phyloP scores from a whole-genome alignment of 805 yeast genomes.

The Starmerella sp. region DNA sequence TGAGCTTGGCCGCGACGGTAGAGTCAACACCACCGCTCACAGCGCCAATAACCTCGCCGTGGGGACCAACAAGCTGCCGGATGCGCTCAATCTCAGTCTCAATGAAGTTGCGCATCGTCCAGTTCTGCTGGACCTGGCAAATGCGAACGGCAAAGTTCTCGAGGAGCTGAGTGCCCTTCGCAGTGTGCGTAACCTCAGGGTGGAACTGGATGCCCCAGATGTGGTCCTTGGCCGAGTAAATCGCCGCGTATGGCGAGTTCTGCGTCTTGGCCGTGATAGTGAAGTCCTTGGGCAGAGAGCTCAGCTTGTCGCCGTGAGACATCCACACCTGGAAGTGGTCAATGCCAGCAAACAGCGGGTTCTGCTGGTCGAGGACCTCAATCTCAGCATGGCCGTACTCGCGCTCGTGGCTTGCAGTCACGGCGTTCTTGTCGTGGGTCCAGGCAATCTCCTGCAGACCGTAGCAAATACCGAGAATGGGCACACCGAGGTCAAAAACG shows the following conservation, averaged over 20 bases:
- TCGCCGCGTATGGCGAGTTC: slow-evolving; percentile 94
- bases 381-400: slow-evolving; percentile 96
- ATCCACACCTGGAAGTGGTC: slow-evolving; percentile 97
- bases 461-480: slow-evolving; percentile 94
- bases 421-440: slow-evolving; percentile 72
- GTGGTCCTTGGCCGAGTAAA: slow-evolving; percentile 57
- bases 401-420: slow-evolving; percentile 91
- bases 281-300: slow-evolving; percentile 80
- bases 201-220: slow-evolving; percentile 97
- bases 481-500: slow-evolving; percentile 80
- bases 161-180: slow-evolving; percentile 75
- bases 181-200: slow-evolving; percentile 96
- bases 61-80: slow-evolving; percentile 83
- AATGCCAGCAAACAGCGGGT: slow-evolving; percentile 74
- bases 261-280: slow-evolving; percentile 79
- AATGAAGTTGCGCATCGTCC: slow-evolving; percentile 97
- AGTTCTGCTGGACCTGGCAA: slow-evolving; percentile 76
- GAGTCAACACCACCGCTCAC: slow-evolving; percentile 99
- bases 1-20: slow-evolving; percentile 95
- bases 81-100: slow-evolving; percentile 90
- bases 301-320: slow-evolving; percentile 97
- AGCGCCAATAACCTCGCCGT: slow-evolving; percentile 98
- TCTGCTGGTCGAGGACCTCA: slow-evolving; percentile 52
- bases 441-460: slow-evolving; percentile 99
- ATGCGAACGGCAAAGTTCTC: slow-evolving; percentile 87